Conservation (phyloP, 164 flowering plant species). For the Paratinospora sagittata region DNA sequence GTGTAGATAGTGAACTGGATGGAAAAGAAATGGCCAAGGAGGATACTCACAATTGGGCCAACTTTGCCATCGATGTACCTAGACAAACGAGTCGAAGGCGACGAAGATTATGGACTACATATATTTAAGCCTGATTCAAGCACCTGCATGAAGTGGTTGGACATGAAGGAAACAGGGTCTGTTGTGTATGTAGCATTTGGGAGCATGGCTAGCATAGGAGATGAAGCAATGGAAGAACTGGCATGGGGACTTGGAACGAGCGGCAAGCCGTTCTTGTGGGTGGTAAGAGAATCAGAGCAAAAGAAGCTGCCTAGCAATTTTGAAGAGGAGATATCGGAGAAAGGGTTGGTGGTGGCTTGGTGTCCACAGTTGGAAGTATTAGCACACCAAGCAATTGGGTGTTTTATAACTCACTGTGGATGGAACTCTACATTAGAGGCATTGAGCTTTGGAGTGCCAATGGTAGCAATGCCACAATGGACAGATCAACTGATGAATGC, state of each 20-base stretch:
- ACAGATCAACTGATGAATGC: no score
- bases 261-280: constrained; percentile 26
- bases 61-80: constrained; percentile 24
- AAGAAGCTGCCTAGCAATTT: constrained; percentile 16
- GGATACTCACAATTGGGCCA: constrained; percentile 25
- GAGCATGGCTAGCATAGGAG: constrained; percentile 3
- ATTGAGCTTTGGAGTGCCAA: neutral
- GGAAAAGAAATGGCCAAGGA: constrained; percentile 5
- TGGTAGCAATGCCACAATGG: no score
- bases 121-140: neutral
- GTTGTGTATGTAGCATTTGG: constrained; percentile 17
- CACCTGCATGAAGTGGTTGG: constrained; percentile 12
- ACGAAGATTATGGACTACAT: constrained; percentile 7
- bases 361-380: constrained; percentile 30
- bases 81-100: constrained; percentile 14
- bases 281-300: constrained; percentile 20
- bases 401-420: constrained; percentile 32
- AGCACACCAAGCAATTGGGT: constrained; percentile 25
- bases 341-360: constrained; percentile 30
- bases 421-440: constrained; percentile 31
- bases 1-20: constrained; percentile 8
- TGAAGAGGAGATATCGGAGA: constrained; percentile 11
- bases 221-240: constrained; percentile 14
- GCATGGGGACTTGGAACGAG: constrained; percentile 14
- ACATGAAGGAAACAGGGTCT: constrained; percentile 9